These are phyloP conservation scores for Lactarius akahatsu DNA, from an alignment of 768 basidiomycete species.

Conservation along the genomic window DNA sequence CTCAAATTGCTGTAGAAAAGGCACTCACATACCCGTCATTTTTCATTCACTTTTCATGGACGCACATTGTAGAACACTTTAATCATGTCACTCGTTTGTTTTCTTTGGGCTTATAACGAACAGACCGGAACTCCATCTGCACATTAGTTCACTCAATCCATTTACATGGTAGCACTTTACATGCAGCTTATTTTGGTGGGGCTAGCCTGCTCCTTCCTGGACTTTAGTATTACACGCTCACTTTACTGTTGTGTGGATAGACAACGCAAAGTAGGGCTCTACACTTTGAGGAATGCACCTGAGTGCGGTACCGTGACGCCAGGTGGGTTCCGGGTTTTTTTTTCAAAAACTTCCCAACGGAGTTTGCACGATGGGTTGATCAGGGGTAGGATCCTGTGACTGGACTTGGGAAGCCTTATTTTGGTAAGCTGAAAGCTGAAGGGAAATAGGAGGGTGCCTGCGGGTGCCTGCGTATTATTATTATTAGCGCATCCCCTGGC, in stretches of 20 bases:
- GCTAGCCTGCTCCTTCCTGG: not conserved
- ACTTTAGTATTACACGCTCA: not conserved
- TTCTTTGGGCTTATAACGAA: not conserved
- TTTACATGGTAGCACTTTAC: not conserved
- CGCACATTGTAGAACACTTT: not conserved
- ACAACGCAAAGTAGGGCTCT: too few species aligned
- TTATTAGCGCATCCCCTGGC: too few species aligned
- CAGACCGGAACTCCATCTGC: not conserved
- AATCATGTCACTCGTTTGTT: not conserved
- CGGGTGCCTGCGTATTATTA: too few species aligned
- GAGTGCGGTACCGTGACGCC: too few species aligned
- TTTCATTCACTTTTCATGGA: not conserved
- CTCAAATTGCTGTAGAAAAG: slow-evolving; percentile 3
- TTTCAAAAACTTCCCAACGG: not conserved
- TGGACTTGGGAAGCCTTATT: not conserved
- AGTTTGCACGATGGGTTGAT: not conserved
- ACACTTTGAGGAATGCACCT: too few species aligned
- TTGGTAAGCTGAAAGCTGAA: not conserved
- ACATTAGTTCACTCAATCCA: not conserved
- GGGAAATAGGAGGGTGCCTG: not conserved
- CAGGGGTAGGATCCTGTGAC: not conserved
- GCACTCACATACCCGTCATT: not conserved
- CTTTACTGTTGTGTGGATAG: not conserved
- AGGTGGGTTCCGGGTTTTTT: too few species aligned
- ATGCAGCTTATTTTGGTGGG: not conserved